A percentile compares a stretch with the other conserved stretches of the same genome.
Evolutionary conservation across 345 rosid species (phyloP).

Genomic region (Luvunga scandens): DNA sequence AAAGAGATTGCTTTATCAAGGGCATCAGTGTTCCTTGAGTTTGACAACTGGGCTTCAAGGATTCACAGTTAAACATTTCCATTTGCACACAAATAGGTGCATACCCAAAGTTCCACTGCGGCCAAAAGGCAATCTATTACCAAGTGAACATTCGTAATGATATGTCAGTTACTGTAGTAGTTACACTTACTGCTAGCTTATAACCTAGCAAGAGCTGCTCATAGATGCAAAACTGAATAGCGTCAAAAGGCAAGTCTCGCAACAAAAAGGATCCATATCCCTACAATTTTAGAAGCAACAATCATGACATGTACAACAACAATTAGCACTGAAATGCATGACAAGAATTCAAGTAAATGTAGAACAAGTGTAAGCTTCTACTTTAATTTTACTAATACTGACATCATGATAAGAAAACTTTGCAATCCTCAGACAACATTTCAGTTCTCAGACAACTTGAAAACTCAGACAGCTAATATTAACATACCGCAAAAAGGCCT

Average conservation of each 20-base stretch:
- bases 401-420: neutral
- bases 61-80: neutral
- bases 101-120: neutral
- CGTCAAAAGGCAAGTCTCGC: conserved; percentile 95
- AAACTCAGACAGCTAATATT: neutral
- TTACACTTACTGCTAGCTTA: conserved; percentile 64
- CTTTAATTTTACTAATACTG: neutral
- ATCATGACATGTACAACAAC: neutral
- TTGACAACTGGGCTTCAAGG: neutral
- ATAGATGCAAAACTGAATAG: conserved; percentile 84
- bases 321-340: neutral
- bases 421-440: neutral
- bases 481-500: conserved; percentile 71
- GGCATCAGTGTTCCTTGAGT: neutral
- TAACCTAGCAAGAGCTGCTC: conserved; percentile 86
- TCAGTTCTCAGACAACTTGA: neutral
- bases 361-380: neutral
- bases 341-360: neutral
- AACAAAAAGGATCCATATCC: conserved; percentile 85
- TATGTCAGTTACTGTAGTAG: neutral
- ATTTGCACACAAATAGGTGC: neutral
- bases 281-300: conserved; percentile 34
- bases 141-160: neutral
- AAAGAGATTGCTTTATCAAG: neutral
- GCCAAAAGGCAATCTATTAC: neutral